Base-by-base conservation (phyloP, 2,329 filamentous ascomycete genomes). In the Sphaerulina vaccinii region DNA sequence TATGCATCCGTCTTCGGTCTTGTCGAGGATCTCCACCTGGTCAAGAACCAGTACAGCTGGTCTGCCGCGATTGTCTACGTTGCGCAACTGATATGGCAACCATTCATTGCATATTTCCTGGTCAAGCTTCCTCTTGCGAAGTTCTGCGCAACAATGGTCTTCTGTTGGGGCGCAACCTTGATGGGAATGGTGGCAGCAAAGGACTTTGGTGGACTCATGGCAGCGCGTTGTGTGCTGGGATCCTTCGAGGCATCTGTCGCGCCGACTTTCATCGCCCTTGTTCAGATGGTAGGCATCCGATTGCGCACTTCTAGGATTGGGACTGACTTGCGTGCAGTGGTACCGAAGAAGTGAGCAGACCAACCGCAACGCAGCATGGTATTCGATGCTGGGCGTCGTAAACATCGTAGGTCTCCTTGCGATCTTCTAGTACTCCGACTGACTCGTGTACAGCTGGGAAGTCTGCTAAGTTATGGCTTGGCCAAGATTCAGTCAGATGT, bases 201-300 rank as follows among this genome's bases (percentile, higher is more conserved):
- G 18, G 74, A 68, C 27, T 84, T 82, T 60, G 63, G 62, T 1
- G 70, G 71, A 0, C 66, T 84, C 32, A 71, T 83, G 62, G 73
- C 72, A 2, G 74, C 76, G 8, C 71, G 81, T 2, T 76, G 83
- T 56, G 75, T 84, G 51, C 70, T 84, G 1, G 81, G 81, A 7
- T 69, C 79, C 0, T 83, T 83, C 61, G 81, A 84, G 59, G 72
- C 69, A 6, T 63, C 65, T 6, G 62, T 62, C 9, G 61, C 63
- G 18, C 63, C 64, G 2, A 59, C 62, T 4, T 64, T 65, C 49
- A 58, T 66, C 16, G 58, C 61, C 8, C 48, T 66, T 5, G 55
- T 62, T 11, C 59, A 60, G 49, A 63, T 64, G 24, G 24, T 27
- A 27, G 24, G 24, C 10, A 10, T 5, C 10, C 10, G 24, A n/a